These are phyloP conservation scores for Moesziomyces globuligerus DNA, from an alignment of 1,284 basidiomycete genomes.

Conservation along the genomic window DNA sequence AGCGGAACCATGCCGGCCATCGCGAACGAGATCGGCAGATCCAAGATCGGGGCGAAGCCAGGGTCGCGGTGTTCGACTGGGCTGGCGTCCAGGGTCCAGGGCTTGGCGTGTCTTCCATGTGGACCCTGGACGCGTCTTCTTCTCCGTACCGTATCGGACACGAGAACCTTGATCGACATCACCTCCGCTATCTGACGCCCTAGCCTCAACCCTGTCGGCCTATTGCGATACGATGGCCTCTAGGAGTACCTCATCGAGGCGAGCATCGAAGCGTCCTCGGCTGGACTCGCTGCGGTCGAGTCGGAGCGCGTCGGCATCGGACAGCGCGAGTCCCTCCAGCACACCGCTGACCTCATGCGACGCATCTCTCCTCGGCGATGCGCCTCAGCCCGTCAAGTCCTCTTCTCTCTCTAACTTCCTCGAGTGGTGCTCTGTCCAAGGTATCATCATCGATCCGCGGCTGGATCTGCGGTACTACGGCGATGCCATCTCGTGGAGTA, in stretches of 20 bases:
- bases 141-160: neutral
- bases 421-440: conserved; percentile 14
- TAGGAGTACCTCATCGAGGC: too few species aligned
- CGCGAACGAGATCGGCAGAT: neutral
- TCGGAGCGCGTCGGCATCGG: conserved; percentile 1
- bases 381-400: neutral
- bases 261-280: conserved; percentile 1
- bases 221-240: too few species aligned
- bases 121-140: neutral
- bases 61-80: neutral
- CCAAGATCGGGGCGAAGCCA: neutral
- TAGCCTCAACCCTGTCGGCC: too few species aligned
- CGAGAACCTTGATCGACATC: neutral
- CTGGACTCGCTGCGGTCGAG: neutral
- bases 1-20: neutral
- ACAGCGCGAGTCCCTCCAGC: neutral
- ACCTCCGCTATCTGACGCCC: too few species aligned
- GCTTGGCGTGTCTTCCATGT: neutral
- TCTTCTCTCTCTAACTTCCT: conserved; percentile 14
- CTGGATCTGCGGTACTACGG: conserved; percentile 21
- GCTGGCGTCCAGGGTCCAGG: neutral
- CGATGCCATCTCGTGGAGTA: conserved; percentile 23
- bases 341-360: conserved; percentile 12
- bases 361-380: neutral
- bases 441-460: conserved; percentile 8